Evolutionary conservation across 164 flowering plant genomes (phyloP).

Genomic region (Magnolia kwangsiensis): DNA sequence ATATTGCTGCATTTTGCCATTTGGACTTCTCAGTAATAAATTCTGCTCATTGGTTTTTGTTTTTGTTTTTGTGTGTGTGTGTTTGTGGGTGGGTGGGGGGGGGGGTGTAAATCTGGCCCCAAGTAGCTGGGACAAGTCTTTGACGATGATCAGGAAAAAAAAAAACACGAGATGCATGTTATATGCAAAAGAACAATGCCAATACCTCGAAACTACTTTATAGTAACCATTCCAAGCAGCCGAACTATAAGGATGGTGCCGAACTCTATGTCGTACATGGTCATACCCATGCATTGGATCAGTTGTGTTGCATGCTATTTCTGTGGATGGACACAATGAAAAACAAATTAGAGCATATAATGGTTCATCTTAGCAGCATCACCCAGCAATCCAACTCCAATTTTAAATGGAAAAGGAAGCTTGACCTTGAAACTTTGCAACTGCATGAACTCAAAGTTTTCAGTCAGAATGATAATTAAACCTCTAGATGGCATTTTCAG

Average conservation of each 20-base stretch:
- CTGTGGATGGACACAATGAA: conserved; percentile 26
- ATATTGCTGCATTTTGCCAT: no score
- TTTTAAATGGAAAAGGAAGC: neutral
- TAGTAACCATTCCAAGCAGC: conserved; percentile 91
- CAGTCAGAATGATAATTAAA: neutral
- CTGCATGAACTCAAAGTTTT: neutral
- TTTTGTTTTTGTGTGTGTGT: no score
- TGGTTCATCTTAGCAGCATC: neutral
- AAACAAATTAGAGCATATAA: neutral
- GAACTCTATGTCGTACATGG: conserved; percentile 49
- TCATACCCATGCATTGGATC: conserved; percentile 67
- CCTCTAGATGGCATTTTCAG: neutral
- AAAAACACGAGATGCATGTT: neutral
- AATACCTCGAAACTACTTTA: conserved; percentile 63
- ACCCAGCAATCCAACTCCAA: neutral
- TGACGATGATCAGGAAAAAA: no score
- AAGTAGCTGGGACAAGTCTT: no score
- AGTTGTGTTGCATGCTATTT: conserved; percentile 56
- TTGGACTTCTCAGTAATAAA: no score
- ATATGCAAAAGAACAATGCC: conserved; percentile 1
- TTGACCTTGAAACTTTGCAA: neutral
- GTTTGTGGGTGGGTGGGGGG: neutral
- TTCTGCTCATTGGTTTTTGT: no score
- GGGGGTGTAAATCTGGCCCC: neutral
- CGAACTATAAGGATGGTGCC: conserved; percentile 66